Base-by-base conservation (phyloP, 148 eudicot species). In the Fagopyrum tataricum region DNA sequence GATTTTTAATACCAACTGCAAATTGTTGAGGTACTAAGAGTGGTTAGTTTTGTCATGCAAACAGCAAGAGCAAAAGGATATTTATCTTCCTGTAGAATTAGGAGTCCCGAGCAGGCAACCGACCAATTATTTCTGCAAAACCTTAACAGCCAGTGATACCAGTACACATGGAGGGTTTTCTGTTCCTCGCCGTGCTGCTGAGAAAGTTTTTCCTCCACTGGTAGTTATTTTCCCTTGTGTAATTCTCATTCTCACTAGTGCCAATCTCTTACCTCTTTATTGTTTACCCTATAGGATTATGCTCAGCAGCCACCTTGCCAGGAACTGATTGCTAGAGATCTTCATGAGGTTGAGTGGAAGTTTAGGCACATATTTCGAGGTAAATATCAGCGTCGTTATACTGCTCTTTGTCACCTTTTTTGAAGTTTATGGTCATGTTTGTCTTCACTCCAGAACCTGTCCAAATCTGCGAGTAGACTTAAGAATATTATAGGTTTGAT, bases 101-200 rank as follows among this genome's bases (percentile, higher is more conserved):
- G 98, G 98, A 18, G 79, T 84, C 76, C 96, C 98, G 7, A 86
- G 96, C 82, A 84, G 94, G 85, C 98, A 95, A 80, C 98, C 98
- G 8, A 91, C 96, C 8, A 94, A 94, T 84, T 94, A 94, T 76
- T 94, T 94, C 77, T 94, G 96, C 87, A 94, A 94, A 86, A 94
- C 98, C 52, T 77, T 94, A 73, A 94, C 98, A 15, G 98, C 98
- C 9, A 94, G 98, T 80, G 98, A 94, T 79, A 95, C 98, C 13
- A 95, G 98, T 77, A 95, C 98, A 24, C 98, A 95, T 76, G 98
- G 98, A 44, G 98, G 98, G 13, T 95, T 95, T 79, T 95, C 98
- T 78, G 98, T 95, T 82, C 98, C 98, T 75, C 96, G 98, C 18
- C 98, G 98, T 76, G 98, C 98, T 58, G 98, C 98, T 18, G 98